Evolutionary conservation across 352 stramenopile genomes (phyloP).

Genomic region (Plasmopara halstedii): DNA sequence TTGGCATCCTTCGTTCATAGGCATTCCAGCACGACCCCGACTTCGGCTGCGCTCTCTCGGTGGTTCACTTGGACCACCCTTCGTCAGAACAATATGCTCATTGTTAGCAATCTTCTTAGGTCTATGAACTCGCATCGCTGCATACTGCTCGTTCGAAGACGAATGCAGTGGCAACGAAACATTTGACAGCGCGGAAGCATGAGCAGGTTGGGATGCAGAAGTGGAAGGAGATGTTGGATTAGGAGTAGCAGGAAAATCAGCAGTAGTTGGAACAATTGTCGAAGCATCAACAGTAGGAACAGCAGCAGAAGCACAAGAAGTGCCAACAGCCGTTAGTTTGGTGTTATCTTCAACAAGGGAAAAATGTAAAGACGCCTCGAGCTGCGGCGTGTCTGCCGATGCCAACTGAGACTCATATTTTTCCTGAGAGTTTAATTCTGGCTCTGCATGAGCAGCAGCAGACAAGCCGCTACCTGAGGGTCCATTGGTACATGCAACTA

Average conservation of each 20-base stretch:
- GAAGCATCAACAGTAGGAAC: slow-evolving; percentile 3
- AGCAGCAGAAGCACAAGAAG: slow-evolving; percentile 20
- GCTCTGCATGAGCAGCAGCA: slow-evolving; percentile 19
- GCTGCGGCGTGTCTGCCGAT: slow-evolving; percentile 11
- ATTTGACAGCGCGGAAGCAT: slow-evolving; percentile 16
- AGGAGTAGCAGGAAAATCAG: slow-evolving; percentile 4
- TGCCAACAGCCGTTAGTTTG: slow-evolving; percentile 31
- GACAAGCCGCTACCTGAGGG: slow-evolving; percentile 12
- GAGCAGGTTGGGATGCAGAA: slow-evolving; percentile 19
- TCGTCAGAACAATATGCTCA: slow-evolving; percentile 16
- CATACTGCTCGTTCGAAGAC: slow-evolving; percentile 23
- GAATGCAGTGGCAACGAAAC: slow-evolving; percentile 11
- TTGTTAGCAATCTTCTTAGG: slow-evolving; percentile 23
- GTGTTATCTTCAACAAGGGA: slow-evolving; percentile 13
- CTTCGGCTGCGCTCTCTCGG: slow-evolving; percentile 24
- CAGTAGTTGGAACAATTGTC: background rate
- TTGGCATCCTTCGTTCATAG: slow-evolving; percentile 19
- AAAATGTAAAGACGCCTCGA: slow-evolving; percentile 10
- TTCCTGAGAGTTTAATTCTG: slow-evolving; percentile 9
- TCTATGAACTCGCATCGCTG: slow-evolving; percentile 11
- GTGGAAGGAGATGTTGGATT: slow-evolving; percentile 15
- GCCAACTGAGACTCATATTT: slow-evolving; percentile 9
- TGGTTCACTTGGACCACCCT: background rate
- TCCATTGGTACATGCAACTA: slow-evolving; percentile 19
- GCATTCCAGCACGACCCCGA: slow-evolving; percentile 23